phyloP scores from a whole-genome alignment of 805 yeast genomes.

The Wickerhamomyces strasburgensis region DNA sequence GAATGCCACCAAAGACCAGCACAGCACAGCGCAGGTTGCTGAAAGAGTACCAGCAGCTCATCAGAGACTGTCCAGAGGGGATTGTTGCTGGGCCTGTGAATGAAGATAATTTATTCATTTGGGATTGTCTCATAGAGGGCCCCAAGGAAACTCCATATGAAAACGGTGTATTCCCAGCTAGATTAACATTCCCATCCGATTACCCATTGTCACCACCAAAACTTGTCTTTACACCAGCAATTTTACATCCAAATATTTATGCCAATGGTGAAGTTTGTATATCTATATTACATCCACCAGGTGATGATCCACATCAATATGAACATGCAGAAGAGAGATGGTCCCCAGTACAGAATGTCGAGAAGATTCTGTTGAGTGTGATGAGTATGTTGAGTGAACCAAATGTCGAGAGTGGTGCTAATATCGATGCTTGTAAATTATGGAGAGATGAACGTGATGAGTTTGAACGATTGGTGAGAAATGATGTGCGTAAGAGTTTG shows the following conservation, averaged over 20 bases:
- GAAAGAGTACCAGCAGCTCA: conserved; percentile 84
- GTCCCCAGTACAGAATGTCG: conserved; percentile 98
- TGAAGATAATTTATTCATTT: conserved; percentile 66
- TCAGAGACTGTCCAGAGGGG: conserved; percentile 89
- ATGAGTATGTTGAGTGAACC: conserved; percentile 97
- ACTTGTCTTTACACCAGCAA: conserved; percentile 69
- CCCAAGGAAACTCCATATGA: conserved; percentile 83
- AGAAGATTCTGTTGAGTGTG: conserved; percentile 87
- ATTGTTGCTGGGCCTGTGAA: conserved; percentile 86
- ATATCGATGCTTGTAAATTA: conserved; percentile 70
- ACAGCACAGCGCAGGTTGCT: conserved; percentile 86
- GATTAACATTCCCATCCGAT: conserved; percentile 65
- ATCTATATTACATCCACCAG: conserved; percentile 91
- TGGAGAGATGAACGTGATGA: conserved; percentile 83
- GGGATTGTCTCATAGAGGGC: conserved; percentile 85
- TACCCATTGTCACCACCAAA: conserved; percentile 82
- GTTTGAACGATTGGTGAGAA: conserved; percentile 59
- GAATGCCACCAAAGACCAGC: conserved; percentile 27
- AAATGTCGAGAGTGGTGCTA: conserved; percentile 93
- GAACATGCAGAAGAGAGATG: conserved; percentile 95
- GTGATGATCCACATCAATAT: conserved; percentile 94
- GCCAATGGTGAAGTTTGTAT: conserved; percentile 95
- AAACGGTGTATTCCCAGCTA: conserved; percentile 82
- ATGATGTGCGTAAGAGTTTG: conserved; percentile 63
- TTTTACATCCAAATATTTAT: conserved; percentile 91